A percentile compares a stretch with the other conserved stretches of the same genome.
These are phyloP conservation scores for Balamuthia mandrillaris DNA, from an alignment of 208 protist species.

Conservation along the genomic window DNA sequence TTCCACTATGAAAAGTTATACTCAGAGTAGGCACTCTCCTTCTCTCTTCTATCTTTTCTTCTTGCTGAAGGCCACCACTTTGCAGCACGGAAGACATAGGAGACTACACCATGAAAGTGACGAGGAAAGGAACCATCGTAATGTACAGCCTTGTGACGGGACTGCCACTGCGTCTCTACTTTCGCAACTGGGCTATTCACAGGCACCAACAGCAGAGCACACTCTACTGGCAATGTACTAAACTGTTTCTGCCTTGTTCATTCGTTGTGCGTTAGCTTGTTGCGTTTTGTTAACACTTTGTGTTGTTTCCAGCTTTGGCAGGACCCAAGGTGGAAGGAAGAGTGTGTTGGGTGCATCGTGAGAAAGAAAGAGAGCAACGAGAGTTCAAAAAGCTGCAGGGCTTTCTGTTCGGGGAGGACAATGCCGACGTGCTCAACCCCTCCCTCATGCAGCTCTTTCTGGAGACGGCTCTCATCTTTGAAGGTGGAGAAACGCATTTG, in stretches of 20 bases:
- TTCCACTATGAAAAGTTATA: background rate
- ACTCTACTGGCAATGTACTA: background rate
- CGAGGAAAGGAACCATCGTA: background rate
- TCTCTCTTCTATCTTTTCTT: too few species aligned
- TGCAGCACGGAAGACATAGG: background rate
- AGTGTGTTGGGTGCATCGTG: background rate
- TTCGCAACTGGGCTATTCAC: background rate
- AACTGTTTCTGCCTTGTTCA: background rate
- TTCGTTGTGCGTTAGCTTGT: background rate
- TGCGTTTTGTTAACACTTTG: background rate
- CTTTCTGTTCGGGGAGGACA: background rate
- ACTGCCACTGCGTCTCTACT: background rate
- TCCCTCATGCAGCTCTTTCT: too few species aligned
- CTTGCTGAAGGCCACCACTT: too few species aligned
- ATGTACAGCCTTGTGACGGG: background rate
- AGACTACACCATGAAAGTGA: background rate
- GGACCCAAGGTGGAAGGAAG: background rate
- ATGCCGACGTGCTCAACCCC: background rate
- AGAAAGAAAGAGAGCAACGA: background rate
- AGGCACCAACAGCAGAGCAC: background rate
- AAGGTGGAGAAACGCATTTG: too few species aligned
- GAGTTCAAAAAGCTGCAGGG: background rate
- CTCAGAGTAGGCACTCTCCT: background rate
- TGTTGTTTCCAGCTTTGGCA: background rate
- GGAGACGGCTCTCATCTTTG: too few species aligned